phyloP scores from a whole-genome alignment of 2,329 filamentous ascomycete species.

The Massarina eburnea region DNA sequence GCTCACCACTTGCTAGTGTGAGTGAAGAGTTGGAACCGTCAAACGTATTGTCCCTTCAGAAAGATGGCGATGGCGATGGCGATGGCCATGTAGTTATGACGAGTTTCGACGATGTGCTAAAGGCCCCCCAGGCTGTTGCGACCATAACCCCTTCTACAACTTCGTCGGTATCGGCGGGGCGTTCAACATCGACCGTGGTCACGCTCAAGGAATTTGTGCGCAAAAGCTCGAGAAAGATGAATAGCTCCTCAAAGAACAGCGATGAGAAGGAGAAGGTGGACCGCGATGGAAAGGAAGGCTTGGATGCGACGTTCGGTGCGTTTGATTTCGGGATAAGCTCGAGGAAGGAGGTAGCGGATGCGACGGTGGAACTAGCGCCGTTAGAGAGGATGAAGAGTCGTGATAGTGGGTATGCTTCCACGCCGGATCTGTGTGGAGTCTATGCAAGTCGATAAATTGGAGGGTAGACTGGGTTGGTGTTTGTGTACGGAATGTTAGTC shows the following conservation, averaged over 20 bases:
- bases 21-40: slow-evolving; percentile 6
- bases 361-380: slow-evolving; percentile 13
- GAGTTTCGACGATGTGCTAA: neutral
- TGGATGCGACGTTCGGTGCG: neutral
- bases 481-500: neutral
- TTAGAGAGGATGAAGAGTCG: slow-evolving; percentile 21
- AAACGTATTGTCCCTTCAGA: neutral
- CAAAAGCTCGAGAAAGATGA: slow-evolving; percentile 9
- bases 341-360: neutral
- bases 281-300: neutral
- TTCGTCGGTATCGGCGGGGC: neutral
- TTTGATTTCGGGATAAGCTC: slow-evolving; percentile 7
- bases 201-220: slow-evolving; percentile 11
- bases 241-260: neutral
- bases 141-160: neutral
- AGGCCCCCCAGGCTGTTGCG: too few relatives aligned
- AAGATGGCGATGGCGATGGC: slow-evolving; percentile 1
- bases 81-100: neutral
- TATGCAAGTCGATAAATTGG: neutral
- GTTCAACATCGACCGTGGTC: neutral
- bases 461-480: neutral
- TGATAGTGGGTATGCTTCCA: slow-evolving; percentile 17
- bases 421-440: neutral
- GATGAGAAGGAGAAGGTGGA: neutral
- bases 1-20: slow-evolving; percentile 19